phyloP scores from a whole-genome alignment of 2,329 filamentous ascomycete species.

The Verticillium tricorpus region DNA sequence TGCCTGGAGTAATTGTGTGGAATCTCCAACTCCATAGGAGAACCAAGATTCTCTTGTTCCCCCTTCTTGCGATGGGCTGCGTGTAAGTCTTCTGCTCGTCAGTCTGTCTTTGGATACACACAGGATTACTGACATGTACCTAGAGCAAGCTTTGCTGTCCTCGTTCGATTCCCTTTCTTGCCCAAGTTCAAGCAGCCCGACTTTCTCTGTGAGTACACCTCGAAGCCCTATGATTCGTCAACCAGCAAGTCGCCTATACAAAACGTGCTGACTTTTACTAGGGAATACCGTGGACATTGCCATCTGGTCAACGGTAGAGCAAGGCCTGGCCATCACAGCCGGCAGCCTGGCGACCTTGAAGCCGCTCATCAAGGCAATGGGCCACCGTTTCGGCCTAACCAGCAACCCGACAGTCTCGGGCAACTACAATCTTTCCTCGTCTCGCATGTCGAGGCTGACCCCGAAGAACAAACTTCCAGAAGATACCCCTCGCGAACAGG shows the following conservation, averaged over 20 bases:
- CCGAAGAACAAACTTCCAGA: neutral
- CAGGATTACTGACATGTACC: neutral
- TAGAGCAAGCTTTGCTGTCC: slow-evolving; percentile 39
- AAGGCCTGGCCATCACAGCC: slow-evolving; percentile 42
- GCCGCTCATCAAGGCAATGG: slow-evolving; percentile 33
- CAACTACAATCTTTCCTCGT: neutral
- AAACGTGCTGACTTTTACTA: slow-evolving; percentile 6
- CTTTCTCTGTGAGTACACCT: slow-evolving; percentile 33
- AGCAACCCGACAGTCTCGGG: neutral
- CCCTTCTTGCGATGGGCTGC: slow-evolving; percentile 53
- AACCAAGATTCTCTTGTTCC: slow-evolving; percentile 47
- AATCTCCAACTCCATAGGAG: slow-evolving; percentile 48
- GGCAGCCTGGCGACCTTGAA: slow-evolving; percentile 41
- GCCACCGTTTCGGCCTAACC: slow-evolving; percentile 23
- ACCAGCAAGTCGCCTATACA: neutral
- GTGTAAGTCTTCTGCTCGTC: slow-evolving; percentile 25
- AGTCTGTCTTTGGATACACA: neutral
- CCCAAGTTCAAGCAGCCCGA: slow-evolving; percentile 32
- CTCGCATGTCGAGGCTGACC: neutral
- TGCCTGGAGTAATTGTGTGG: slow-evolving; percentile 51
- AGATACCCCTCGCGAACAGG: neutral
- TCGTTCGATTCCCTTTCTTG: slow-evolving; percentile 34
- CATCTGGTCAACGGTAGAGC: slow-evolving; percentile 44
- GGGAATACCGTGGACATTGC: slow-evolving; percentile 37
- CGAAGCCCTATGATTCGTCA: neutral